Evolutionary conservation across 2,329 filamentous ascomycete genomes (phyloP).

Genomic region (Ceratocystiopsis minuta): DNA sequence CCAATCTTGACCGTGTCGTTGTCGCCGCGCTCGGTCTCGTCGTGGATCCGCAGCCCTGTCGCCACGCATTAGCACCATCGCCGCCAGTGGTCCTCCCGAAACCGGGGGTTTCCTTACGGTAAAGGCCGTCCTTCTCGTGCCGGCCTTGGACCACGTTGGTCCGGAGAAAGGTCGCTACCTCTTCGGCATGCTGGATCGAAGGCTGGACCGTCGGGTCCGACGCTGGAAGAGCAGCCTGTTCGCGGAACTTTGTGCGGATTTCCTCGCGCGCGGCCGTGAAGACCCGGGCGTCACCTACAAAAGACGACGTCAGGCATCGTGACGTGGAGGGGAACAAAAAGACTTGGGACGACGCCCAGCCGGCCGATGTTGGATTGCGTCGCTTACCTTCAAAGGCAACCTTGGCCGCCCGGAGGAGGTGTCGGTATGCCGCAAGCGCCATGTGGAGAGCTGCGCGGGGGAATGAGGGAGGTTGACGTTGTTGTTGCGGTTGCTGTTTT

Average conservation of each 20-base stretch:
- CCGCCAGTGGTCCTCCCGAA: neutral
- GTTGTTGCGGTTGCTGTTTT: too few relatives aligned
- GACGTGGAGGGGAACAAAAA: neutral
- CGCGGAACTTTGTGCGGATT: slow-evolving; percentile 57
- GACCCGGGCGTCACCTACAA: slow-evolving; percentile 20
- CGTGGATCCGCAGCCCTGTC: slow-evolving; percentile 70
- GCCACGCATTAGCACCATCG: neutral
- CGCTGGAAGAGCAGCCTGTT: slow-evolving; percentile 40
- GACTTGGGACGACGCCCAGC: neutral
- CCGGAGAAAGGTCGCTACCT: slow-evolving; percentile 61
- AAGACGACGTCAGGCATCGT: neutral
- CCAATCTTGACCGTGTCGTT: slow-evolving; percentile 74
- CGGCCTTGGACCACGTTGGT: slow-evolving; percentile 80
- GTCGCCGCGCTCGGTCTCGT: slow-evolving; percentile 78
- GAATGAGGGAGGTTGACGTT: too few relatives aligned
- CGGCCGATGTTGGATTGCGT: slow-evolving; percentile 1
- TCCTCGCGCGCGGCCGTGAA: slow-evolving; percentile 53
- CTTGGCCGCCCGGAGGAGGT: slow-evolving; percentile 61
- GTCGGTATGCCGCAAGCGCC: slow-evolving; percentile 62
- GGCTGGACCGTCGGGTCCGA: slow-evolving; percentile 40
- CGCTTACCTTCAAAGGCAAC: slow-evolving; percentile 64
- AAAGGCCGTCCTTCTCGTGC: slow-evolving; percentile 28
- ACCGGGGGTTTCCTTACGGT: slow-evolving; percentile 31
- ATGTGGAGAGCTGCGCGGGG: slow-evolving; percentile 19
- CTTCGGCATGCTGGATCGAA: slow-evolving; percentile 61